Evolutionary conservation across 345 rosid species (phyloP).

Genomic region (Eucalyptus cladocalyx): DNA sequence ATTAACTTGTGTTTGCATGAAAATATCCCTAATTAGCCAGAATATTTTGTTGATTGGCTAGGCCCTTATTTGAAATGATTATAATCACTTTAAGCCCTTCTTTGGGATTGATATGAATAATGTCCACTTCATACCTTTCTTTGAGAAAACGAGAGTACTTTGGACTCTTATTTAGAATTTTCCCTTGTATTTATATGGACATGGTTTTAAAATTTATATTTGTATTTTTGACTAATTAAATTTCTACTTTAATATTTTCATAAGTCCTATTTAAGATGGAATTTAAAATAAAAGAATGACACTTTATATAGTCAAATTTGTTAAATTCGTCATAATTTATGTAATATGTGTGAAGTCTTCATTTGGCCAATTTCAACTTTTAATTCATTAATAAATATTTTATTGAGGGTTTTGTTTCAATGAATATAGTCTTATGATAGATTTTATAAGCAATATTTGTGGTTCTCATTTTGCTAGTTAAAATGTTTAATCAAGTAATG

Average conservation of each 20-base stretch:
- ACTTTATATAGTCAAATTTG: not conserved
- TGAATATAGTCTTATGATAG: not conserved
- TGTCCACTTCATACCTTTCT: too few species aligned
- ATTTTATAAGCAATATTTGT: too few species aligned
- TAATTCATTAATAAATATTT: not conserved
- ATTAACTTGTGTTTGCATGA: too few species aligned
- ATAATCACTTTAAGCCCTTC: too few species aligned
- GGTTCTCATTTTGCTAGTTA: not conserved
- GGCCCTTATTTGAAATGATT: too few species aligned
- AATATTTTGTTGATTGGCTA: too few species aligned
- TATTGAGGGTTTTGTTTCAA: not conserved
- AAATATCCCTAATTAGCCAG: too few species aligned
- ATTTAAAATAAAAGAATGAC: not conserved
- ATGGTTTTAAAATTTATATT: not conserved
- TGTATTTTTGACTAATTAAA: too few species aligned
- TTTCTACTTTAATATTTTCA: too few species aligned
- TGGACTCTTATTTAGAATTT: too few species aligned
- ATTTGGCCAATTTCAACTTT: not conserved
- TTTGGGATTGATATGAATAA: too few species aligned
- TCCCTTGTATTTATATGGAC: not conserved
- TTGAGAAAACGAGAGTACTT: too few species aligned
- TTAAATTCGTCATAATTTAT: not conserved
- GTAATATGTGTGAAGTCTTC: not conserved
- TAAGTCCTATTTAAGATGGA: not conserved
- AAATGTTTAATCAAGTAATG: not conserved